phyloP scores from a whole-genome alignment of 2,329 filamentous ascomycete genomes.

The Capronia coronata region DNA sequence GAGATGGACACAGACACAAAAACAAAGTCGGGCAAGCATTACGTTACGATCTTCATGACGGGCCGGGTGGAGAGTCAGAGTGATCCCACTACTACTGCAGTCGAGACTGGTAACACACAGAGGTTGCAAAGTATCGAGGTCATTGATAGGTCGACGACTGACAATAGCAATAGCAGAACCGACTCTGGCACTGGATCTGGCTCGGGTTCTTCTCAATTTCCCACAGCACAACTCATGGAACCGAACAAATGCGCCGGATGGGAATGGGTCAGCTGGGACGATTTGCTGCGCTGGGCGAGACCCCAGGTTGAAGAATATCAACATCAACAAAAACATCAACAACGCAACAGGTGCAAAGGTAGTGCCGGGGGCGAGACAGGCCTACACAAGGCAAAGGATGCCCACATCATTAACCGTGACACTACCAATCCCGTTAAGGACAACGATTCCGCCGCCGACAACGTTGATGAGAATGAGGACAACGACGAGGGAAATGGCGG shows the following conservation, averaged over 20 bases:
- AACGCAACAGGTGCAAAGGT: no score
- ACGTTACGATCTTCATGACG: conserved; percentile 64
- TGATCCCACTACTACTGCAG: conserved; percentile 27
- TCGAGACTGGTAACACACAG: no score
- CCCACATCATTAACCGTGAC: no score
- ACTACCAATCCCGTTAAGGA: no score
- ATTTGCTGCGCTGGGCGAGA: conserved; percentile 38
- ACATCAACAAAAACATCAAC: background rate
- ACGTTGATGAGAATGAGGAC: background rate
- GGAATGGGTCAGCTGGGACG: conserved; percentile 49
- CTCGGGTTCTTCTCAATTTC: conserved; percentile 32
- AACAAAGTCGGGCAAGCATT: conserved; percentile 64
- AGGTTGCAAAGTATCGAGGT: no score
- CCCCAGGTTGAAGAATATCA: conserved; percentile 16
- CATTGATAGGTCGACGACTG: no score
- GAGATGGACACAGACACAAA: conserved; percentile 30
- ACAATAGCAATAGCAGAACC: no score
- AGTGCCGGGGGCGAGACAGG: no score
- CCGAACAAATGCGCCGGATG: conserved; percentile 51
- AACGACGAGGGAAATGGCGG: background rate
- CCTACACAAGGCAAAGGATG: no score
- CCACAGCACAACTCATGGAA: conserved; percentile 41
- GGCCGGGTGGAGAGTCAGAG: conserved; percentile 45
- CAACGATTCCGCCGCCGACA: background rate
- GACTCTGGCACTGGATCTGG: no score